Conservation (phyloP, 768 basidiomycete genomes). For the Tulasnella sp. region DNA sequence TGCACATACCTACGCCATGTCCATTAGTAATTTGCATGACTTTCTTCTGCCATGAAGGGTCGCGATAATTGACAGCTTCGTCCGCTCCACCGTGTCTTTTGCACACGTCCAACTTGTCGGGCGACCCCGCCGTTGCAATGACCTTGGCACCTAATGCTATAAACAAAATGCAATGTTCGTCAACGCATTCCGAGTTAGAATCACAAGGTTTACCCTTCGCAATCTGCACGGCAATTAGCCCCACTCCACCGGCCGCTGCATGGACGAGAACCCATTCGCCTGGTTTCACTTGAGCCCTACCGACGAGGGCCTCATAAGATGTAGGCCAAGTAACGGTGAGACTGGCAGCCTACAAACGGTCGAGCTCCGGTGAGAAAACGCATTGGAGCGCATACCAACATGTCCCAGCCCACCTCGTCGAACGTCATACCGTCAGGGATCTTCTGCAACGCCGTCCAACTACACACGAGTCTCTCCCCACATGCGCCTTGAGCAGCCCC, state of each 20-base stretch:
- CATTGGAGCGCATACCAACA: background rate
- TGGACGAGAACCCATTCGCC: slow-evolving; percentile 90
- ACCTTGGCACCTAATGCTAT: slow-evolving; percentile 82
- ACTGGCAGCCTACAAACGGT: slow-evolving; percentile 57
- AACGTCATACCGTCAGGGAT: slow-evolving; percentile 67
- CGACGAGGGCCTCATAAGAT: slow-evolving; percentile 81
- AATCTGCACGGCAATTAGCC: slow-evolving; percentile 81
- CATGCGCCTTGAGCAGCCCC: slow-evolving; percentile 69
- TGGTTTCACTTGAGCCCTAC: slow-evolving; percentile 63
- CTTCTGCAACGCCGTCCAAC: slow-evolving; percentile 40
- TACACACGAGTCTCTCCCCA: slow-evolving; percentile 58
- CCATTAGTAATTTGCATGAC: slow-evolving; percentile 73
- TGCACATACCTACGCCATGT: slow-evolving; percentile 50
- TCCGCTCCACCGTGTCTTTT: slow-evolving; percentile 72
- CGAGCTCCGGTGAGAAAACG: background rate
- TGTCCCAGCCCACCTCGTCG: slow-evolving; percentile 29
- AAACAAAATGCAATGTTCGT: background rate
- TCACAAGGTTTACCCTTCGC: slow-evolving; percentile 55
- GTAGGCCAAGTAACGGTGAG: slow-evolving; percentile 86
- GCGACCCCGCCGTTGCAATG: slow-evolving; percentile 81
- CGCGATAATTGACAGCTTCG: slow-evolving; percentile 62
- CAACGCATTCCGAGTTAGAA: background rate
- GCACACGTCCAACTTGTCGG: slow-evolving; percentile 66
- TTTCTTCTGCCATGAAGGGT: slow-evolving; percentile 77
- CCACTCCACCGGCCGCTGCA: slow-evolving; percentile 93